phyloP scores from a whole-genome alignment of 2,329 filamentous ascomycete species.

The Hirsutella thompsonii region DNA sequence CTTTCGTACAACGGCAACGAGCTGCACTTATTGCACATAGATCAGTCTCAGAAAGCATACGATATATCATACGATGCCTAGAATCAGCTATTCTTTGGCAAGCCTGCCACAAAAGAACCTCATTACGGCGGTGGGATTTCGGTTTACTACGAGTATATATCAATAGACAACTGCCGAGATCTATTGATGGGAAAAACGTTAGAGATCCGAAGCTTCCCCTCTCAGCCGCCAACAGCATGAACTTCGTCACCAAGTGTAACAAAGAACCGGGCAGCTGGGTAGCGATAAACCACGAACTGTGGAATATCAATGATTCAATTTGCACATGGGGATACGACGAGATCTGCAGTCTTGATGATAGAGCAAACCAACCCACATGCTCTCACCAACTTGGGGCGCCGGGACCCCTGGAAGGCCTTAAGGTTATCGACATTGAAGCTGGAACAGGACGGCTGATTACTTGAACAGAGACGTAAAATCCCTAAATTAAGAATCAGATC shows the following conservation, averaged over 20 bases:
- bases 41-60: slow-evolving; percentile 41
- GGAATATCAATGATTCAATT: slow-evolving; percentile 36
- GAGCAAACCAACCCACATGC: too few species aligned
- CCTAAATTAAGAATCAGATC: too few species aligned
- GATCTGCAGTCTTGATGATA: slow-evolving; percentile 1
- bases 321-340: slow-evolving; percentile 34
- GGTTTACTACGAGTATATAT: slow-evolving; percentile 32
- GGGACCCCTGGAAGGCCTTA: too few species aligned
- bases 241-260: slow-evolving; percentile 33
- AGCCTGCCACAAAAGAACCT: slow-evolving; percentile 31
- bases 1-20: slow-evolving; percentile 33
- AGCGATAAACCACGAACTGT: slow-evolving; percentile 31
- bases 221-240: slow-evolving; percentile 38
- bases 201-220: slow-evolving; percentile 17
- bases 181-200: slow-evolving; percentile 24
- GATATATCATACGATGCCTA: slow-evolving; percentile 50
- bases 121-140: slow-evolving; percentile 31
- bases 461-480: too few species aligned
- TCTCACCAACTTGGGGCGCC: too few species aligned
- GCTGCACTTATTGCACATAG: slow-evolving; percentile 46
- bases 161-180: slow-evolving; percentile 29
- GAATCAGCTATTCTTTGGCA: slow-evolving; percentile 41
- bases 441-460: too few species aligned
- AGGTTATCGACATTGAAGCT: too few species aligned
- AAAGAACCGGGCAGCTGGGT: slow-evolving; percentile 29